Conservation (phyloP, 345 rosid species). For the Linum tenue region DNA sequence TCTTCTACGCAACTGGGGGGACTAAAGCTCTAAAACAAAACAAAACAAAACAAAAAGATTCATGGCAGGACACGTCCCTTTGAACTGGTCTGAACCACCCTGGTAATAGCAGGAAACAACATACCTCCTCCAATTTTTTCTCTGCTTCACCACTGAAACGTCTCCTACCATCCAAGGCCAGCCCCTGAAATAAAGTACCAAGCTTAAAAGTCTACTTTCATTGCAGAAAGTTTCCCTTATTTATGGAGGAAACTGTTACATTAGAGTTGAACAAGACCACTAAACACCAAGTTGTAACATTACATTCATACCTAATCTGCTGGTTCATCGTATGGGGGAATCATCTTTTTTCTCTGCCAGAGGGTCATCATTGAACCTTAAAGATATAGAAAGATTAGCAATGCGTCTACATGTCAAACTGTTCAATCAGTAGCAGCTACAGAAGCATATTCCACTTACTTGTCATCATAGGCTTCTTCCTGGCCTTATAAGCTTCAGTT, state of each 20-base stretch:
- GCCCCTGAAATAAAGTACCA: conserved; percentile 45
- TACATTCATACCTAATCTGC: conserved; percentile 48
- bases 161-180: conserved; percentile 73
- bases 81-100: not conserved
- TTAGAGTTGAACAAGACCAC: too few species aligned
- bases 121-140: conserved; percentile 87
- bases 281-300: too few species aligned
- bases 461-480: conserved; percentile 84
- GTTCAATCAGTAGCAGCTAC: not conserved
- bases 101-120: conserved; percentile 4
- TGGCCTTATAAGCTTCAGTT: conserved; percentile 76
- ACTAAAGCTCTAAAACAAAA: not conserved
- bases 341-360: conserved; percentile 65
- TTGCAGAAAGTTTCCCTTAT: not conserved
- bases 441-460: conserved; percentile 36
- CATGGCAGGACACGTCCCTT: not conserved
- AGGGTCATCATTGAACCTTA: conserved; percentile 81
- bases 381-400: conserved; percentile 11
- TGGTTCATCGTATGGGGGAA: conserved; percentile 88
- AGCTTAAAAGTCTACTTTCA: not conserved
- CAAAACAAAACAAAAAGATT: not conserved
- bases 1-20: conserved; percentile 69
- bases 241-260: too few species aligned
- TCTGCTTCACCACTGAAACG: conserved; percentile 85
- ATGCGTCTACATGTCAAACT: not conserved